These are phyloP conservation scores for Fusarium albidum DNA, from an alignment of 2,329 filamentous ascomycete species.

Conservation along the genomic window DNA sequence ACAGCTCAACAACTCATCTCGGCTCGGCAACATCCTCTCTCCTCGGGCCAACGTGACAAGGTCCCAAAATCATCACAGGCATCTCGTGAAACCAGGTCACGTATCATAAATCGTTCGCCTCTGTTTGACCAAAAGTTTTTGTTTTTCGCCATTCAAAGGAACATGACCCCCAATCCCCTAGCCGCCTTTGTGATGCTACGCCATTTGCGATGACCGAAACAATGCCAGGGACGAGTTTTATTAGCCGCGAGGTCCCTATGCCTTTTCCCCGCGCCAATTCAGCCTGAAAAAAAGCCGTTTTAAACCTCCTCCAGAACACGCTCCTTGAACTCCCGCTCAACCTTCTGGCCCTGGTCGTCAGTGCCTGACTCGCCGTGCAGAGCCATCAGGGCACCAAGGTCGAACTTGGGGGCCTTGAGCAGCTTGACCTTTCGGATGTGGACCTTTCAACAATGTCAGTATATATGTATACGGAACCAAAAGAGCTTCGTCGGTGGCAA, in stretches of 20 bases:
- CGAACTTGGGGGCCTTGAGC: conserved; percentile 98
- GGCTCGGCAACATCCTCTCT: conserved; percentile 6
- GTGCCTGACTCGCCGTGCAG: conserved; percentile 97
- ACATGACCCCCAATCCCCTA: conserved; percentile 51
- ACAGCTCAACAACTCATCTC: conserved; percentile 22
- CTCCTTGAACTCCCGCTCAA: conserved; percentile 99
- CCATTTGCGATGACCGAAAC: conserved; percentile 54
- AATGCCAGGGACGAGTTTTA: conserved; percentile 49
- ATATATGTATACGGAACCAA: background rate
- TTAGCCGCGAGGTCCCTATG: conserved; percentile 44
- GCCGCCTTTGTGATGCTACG: conserved; percentile 54
- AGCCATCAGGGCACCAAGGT: conserved; percentile 93
- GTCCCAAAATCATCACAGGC: conserved; percentile 24
- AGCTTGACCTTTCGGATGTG: conserved; percentile 99
- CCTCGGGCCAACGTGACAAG: conserved; percentile 8
- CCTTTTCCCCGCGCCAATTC: conserved; percentile 42
- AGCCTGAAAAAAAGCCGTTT: conserved; percentile 52
- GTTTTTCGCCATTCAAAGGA: conserved; percentile 49
- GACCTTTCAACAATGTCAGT: conserved; percentile 66
- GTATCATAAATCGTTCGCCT: conserved; percentile 31
- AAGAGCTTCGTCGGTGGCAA: background rate
- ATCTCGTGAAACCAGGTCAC: conserved; percentile 21
- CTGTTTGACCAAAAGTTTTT: conserved; percentile 41
- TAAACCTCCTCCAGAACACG: conserved; percentile 92
- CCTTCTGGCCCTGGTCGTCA: conserved; percentile 98